Conservation (phyloP, 441 rosid species). For the Dalechampia spathulata region DNA sequence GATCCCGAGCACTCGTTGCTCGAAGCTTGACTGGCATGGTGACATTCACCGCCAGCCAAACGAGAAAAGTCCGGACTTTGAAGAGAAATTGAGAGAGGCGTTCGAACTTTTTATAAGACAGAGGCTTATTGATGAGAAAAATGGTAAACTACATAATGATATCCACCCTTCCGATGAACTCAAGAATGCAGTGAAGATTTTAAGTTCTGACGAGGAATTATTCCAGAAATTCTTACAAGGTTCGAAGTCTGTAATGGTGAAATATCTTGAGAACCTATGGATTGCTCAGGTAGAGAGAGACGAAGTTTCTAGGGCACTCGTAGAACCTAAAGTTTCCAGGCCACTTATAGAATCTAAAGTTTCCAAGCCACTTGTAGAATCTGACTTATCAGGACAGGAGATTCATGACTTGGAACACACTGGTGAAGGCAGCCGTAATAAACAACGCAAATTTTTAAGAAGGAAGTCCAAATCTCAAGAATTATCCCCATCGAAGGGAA, state of each 20-base stretch:
- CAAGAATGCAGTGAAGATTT: conserved; percentile 67
- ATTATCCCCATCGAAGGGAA: conserved; percentile 29
- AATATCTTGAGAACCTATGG: conserved; percentile 35
- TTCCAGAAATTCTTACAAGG: conserved; percentile 63
- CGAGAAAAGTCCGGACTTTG: conserved; percentile 34
- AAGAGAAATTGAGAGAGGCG: conserved; percentile 67
- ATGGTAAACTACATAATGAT: conserved; percentile 35
- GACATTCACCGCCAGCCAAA: conserved; percentile 26
- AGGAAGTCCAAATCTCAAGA: conserved; percentile 50
- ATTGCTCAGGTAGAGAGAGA: conserved; percentile 35
- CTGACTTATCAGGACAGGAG: conserved; percentile 20
- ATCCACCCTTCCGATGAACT: conserved; percentile 55
- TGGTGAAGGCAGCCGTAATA: conserved; percentile 33
- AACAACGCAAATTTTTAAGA: conserved; percentile 57
- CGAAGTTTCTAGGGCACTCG: conserved; percentile 32
- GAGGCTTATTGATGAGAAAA: conserved; percentile 47
- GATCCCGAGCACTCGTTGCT: conserved; percentile 42
- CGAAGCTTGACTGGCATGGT: conserved; percentile 27
- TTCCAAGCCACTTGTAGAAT: too few species aligned
- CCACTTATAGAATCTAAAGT: too few species aligned
- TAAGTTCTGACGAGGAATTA: conserved; percentile 77
- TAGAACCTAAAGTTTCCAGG: too few species aligned
- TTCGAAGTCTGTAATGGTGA: conserved; percentile 55
- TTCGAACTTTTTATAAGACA: conserved; percentile 62
- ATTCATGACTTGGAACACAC: conserved; percentile 24